These are phyloP conservation scores for Clonostachys rosea DNA, from an alignment of 2,329 filamentous ascomycete genomes.

Conservation along the genomic window DNA sequence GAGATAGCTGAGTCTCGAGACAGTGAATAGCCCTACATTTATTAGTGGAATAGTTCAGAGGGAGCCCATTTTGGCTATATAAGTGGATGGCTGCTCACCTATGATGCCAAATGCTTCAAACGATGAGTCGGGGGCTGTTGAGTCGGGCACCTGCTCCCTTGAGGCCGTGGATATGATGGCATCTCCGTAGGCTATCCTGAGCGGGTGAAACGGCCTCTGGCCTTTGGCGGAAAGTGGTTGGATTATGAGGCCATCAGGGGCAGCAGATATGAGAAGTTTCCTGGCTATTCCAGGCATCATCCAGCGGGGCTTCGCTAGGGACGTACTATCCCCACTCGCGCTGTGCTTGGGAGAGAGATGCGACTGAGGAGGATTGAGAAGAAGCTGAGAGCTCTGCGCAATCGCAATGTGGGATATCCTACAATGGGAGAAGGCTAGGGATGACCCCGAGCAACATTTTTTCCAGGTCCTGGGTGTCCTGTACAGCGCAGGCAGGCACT, in stretches of 20 bases:
- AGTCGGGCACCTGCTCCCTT: conserved; percentile 39
- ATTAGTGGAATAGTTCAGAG: background rate
- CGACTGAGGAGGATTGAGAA: background rate
- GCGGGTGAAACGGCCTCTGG: conserved; percentile 47
- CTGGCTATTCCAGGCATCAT: conserved; percentile 73
- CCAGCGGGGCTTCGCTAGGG: conserved; percentile 1
- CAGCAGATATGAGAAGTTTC: conserved; percentile 76
- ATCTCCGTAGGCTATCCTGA: conserved; percentile 68
- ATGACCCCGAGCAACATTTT: no score
- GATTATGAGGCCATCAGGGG: conserved; percentile 77
- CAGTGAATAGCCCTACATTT: conserved; percentile 69
- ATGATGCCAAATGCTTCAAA: conserved; percentile 59
- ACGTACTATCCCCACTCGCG: conserved; percentile 1
- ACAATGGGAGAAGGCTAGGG: no score
- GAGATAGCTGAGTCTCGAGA: conserved; percentile 78
- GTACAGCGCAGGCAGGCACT: no score
- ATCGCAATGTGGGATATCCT: no score
- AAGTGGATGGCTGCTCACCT: conserved; percentile 28
- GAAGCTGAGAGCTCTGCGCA: background rate
- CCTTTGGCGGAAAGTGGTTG: conserved; percentile 64
- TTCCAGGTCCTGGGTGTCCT: no score
- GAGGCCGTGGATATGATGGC: conserved; percentile 36
- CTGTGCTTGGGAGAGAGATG: conserved; percentile 4
- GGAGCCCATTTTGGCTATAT: no score
- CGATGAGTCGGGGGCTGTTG: conserved; percentile 35